Base-by-base conservation (phyloP, 2,329 filamentous ascomycete genomes). In the Cytospora piceae region DNA sequence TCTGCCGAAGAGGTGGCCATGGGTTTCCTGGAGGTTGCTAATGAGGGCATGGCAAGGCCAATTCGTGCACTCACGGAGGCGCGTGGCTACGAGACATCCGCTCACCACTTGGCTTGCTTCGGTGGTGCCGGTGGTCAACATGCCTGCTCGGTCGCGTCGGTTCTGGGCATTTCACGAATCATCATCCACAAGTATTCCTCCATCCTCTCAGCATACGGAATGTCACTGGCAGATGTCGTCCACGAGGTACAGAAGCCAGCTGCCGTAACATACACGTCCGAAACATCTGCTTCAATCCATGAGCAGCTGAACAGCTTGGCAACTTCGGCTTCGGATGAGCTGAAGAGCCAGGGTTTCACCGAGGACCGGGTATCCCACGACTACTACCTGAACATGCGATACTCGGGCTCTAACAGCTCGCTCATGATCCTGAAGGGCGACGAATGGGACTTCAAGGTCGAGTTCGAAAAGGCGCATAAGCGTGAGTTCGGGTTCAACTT, bases 21-120 rank as follows among this genome's bases (percentile, higher is more conserved):
- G 71, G 90, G 90, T 0, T 91, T 91, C 70, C 83, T 92, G 72
- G 86, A 89, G 67, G 88, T 91, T 59, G 89, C 89, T 5, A 91
- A 91, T 68, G 88, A 90, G 75, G 86, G 87, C 0, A 91, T 91
- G 89, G 87, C 86, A 2, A 80, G 90, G 46, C 90, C 90, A 0
- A 93, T 93, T 67, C 83, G 90, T 46, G 90, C 61, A 3, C 68
- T 72, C n/a, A 74, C 71, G 0, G 89, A 92, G 76, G 89, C 88
- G 14, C 62, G 70, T 24, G 72, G 70, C 37, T 72, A 70, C 34
- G 70, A 70, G 53, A 70, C 72, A 3, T 69, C 61, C 17, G 89
- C 89, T 1, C 89, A 68, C 39, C 51, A 67, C 27, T 27, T 68
- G 29, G 67, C 65, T 7, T 64, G 64, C 24, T 68, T 68, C 24